Evolutionary conservation across 2,329 filamentous ascomycete species (phyloP).

Genomic region (Exophiala bonariae): DNA sequence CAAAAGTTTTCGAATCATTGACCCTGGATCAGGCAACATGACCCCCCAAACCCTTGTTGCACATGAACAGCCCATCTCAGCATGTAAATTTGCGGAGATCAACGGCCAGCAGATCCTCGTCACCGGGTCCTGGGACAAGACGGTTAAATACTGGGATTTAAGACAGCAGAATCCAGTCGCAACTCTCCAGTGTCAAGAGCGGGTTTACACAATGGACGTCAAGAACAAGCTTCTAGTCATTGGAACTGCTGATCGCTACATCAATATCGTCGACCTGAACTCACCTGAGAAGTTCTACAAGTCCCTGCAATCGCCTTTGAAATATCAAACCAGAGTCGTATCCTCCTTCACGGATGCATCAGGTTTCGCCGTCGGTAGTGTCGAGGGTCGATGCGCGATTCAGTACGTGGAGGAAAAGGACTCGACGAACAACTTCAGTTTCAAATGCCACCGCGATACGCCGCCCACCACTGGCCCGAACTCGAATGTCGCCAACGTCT

Average conservation of each 20-base stretch:
- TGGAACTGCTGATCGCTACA: conserved; percentile 91
- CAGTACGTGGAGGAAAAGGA: conserved; percentile 99
- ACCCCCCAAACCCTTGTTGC: conserved; percentile 63
- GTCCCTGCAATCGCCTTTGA: conserved; percentile 89
- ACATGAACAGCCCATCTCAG: conserved; percentile 77
- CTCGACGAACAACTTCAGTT: conserved; percentile 88
- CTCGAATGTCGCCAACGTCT: conserved; percentile 77
- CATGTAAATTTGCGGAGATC: conserved; percentile 73
- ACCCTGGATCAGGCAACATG: conserved; percentile 63
- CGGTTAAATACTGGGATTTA: conserved; percentile 59
- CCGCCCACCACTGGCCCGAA: conserved; percentile 54
- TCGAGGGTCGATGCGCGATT: conserved; percentile 95
- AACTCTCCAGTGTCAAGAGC: conserved; percentile 50
- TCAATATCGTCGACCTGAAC: conserved; percentile 90
- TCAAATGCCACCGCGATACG: conserved; percentile 94
- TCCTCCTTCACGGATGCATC: conserved; percentile 91
- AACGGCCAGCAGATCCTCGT: conserved; percentile 77
- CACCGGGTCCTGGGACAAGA: conserved; percentile 70
- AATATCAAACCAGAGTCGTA: conserved; percentile 96
- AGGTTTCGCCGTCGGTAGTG: conserved; percentile 92
- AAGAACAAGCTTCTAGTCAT: conserved; percentile 85
- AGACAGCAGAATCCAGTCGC: conserved; percentile 49
- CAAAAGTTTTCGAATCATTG: conserved; percentile 85
- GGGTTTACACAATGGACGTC: conserved; percentile 84
- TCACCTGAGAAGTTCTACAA: conserved; percentile 93